Conservation (phyloP, 306 rosid genomes). For the Castanopsis chinensis region DNA sequence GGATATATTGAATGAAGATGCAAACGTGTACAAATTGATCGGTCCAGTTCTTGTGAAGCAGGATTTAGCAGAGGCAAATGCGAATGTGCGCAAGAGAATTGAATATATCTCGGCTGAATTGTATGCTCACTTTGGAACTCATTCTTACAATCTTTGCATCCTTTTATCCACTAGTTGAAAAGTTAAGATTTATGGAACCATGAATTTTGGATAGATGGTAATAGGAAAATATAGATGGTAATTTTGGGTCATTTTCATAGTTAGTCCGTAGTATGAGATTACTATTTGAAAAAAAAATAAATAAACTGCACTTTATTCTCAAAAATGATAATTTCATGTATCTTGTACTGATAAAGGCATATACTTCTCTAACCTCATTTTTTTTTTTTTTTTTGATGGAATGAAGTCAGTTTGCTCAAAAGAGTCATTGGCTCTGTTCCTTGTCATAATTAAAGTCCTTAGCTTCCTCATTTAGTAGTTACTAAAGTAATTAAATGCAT, state of each 20-base stretch:
- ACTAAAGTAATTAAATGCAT: not conserved
- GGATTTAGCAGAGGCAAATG: constrained; percentile 97
- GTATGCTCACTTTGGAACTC: constrained; percentile 38
- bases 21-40: constrained; percentile 88
- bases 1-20: constrained; percentile 76
- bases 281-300: no score
- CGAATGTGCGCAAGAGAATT: constrained; percentile 92
- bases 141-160: not conserved
- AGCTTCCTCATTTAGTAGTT: no score
- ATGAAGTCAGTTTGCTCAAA: not conserved
- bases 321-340: not conserved
- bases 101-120: constrained; percentile 94
- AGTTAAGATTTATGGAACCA: not conserved
- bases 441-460: no score
- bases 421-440: not conserved
- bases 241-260: no score
- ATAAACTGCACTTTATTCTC: not conserved
- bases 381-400: not conserved
- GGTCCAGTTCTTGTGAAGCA: constrained; percentile 98
- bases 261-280: no score
- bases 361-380: not conserved
- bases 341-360: not conserved
- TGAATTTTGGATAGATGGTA: not conserved
- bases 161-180: not conserved
- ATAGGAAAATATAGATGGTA: no score